Conservation (phyloP, 495 filamentous ascomycete genomes). For the Xylaria grammica region DNA sequence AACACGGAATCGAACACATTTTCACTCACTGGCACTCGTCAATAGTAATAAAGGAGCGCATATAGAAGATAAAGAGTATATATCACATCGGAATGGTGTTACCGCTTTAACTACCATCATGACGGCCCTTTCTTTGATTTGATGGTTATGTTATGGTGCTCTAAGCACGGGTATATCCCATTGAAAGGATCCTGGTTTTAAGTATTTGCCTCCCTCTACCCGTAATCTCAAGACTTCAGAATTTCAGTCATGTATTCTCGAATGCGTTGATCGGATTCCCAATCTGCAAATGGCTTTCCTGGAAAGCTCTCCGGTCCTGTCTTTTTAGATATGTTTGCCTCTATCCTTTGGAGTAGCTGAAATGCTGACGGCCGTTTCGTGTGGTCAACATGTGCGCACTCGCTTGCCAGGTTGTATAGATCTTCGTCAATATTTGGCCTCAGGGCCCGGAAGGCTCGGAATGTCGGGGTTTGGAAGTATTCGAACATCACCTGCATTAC, state of each 20-base stretch:
- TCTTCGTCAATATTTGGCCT: background rate
- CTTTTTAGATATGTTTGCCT: background rate
- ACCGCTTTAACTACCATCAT: no score
- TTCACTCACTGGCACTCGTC: no score
- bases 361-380: background rate
- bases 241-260: background rate
- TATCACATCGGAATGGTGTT: no score
- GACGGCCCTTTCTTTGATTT: background rate
- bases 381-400: background rate
- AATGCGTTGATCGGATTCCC: background rate
- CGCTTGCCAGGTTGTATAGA: background rate
- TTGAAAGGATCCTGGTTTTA: no score
- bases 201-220: background rate
- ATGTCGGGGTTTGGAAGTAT: background rate
- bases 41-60: no score
- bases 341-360: background rate
- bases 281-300: background rate
- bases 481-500: background rate
- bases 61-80: no score
- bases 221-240: background rate
- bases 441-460: background rate
- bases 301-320: background rate
- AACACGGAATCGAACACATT: no score
- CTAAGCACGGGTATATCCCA: no score
- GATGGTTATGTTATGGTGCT: background rate